Evolutionary conservation across 257 asterid species (phyloP).

Genomic region (Penstemon newberryi): DNA sequence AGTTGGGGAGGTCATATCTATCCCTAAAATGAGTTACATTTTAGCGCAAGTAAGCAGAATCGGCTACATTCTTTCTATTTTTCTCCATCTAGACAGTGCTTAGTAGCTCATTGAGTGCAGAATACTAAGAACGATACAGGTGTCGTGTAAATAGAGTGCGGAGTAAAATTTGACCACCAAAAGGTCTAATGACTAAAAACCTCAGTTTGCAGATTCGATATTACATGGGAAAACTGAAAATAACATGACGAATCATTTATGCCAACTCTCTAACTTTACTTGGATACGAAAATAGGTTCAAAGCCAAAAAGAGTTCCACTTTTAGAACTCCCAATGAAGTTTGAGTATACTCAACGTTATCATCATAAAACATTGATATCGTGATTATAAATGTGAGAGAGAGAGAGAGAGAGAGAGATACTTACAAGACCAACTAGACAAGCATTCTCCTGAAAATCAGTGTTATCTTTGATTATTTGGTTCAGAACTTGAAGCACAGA

Average conservation of each 20-base stretch:
- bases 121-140: background rate
- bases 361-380: background rate
- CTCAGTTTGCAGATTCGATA: background rate
- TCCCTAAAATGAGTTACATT: background rate
- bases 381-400: constrained; percentile 20
- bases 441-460: constrained; percentile 95
- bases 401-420: constrained; percentile 28
- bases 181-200: background rate
- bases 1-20: background rate
- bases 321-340: background rate
- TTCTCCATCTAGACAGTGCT: background rate
- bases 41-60: background rate
- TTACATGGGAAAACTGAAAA: too few relatives aligned
- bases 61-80: background rate
- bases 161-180: background rate
- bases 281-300: too few relatives aligned
- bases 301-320: background rate
- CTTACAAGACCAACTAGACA: constrained; percentile 98
- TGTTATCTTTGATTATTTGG: constrained; percentile 84
- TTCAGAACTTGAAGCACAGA: constrained; percentile 91
- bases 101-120: background rate
- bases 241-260: background rate
- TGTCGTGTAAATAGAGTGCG: background rate
- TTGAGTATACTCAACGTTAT: background rate
- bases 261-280: background rate